Evolutionary conservation across 148 eudicot genomes (phyloP).

Genomic region (Rhododendron vialii): DNA sequence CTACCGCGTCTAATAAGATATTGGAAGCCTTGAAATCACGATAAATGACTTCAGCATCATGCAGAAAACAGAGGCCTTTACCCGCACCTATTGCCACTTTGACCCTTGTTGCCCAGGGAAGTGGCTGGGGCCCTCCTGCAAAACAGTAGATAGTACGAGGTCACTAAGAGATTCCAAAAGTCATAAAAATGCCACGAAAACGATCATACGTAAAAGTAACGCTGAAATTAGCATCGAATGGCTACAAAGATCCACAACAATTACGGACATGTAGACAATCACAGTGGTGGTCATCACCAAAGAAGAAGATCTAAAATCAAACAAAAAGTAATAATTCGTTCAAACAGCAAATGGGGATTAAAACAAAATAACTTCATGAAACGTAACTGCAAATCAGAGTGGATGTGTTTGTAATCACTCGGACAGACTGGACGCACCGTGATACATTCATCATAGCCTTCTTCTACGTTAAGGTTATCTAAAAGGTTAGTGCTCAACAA

Average conservation of each 20-base stretch:
- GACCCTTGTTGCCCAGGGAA: slow-evolving; percentile 62
- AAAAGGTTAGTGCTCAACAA: background rate
- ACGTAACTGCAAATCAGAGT: background rate
- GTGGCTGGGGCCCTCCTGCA: slow-evolving; percentile 66
- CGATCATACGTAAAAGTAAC: background rate
- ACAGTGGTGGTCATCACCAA: background rate
- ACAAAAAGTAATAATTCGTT: background rate
- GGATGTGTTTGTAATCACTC: background rate
- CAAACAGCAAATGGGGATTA: background rate
- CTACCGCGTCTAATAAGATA: slow-evolving; percentile 60
- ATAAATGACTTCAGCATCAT: slow-evolving; percentile 64
- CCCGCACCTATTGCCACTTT: slow-evolving; percentile 74
- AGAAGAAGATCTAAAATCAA: background rate
- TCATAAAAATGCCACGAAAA: background rate
- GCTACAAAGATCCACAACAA: background rate
- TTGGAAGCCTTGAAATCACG: slow-evolving; percentile 74
- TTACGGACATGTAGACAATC: background rate
- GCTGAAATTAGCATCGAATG: background rate
- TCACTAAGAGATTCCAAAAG: background rate
- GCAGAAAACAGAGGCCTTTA: slow-evolving; percentile 60
- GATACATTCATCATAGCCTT: background rate
- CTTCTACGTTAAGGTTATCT: background rate
- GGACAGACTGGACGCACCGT: background rate
- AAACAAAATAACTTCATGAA: background rate
- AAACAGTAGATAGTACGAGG: background rate